Evolutionary conservation across 1,284 basidiomycete genomes (phyloP).

Genomic region (Kalmanozyma brasiliensis): DNA sequence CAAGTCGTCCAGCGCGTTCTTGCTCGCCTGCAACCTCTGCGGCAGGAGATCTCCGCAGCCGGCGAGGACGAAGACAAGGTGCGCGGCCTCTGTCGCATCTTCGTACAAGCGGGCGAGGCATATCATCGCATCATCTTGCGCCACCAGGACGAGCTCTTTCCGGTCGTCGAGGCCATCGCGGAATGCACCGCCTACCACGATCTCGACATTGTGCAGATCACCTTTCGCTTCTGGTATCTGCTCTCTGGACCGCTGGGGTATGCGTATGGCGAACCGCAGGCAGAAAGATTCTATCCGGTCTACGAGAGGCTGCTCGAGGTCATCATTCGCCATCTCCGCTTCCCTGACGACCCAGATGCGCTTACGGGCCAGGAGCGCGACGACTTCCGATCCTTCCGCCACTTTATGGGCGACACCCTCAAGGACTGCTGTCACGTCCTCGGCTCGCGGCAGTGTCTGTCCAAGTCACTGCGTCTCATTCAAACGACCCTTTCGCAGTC

Average conservation of each 20-base stretch:
- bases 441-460: constrained; percentile 84
- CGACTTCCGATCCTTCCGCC: constrained; percentile 92
- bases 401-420: constrained; percentile 98
- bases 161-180: constrained; percentile 93
- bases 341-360: constrained; percentile 78
- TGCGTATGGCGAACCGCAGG: constrained; percentile 71
- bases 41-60: constrained; percentile 48
- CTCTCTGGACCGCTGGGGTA: constrained; percentile 65
- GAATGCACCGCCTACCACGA: constrained; percentile 91
- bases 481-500: constrained; percentile 74
- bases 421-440: constrained; percentile 98
- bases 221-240: constrained; percentile 97
- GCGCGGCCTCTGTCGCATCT: constrained; percentile 88
- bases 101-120: constrained; percentile 94
- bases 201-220: constrained; percentile 96
- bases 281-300: constrained; percentile 77
- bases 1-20: constrained; percentile 86
- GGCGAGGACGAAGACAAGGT: constrained; percentile 83
- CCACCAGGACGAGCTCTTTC: constrained; percentile 89
- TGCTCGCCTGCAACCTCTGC: constrained; percentile 70
- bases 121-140: constrained; percentile 89
- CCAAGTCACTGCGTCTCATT: constrained; percentile 83
- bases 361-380: constrained; percentile 87
- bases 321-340: constrained; percentile 91
- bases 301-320: constrained; percentile 85